Evolutionary conservation across 2,329 filamentous ascomycete genomes (phyloP), one percentile per base, ranked within the genome.

Genomic region (Dothistroma pini): DNA sequence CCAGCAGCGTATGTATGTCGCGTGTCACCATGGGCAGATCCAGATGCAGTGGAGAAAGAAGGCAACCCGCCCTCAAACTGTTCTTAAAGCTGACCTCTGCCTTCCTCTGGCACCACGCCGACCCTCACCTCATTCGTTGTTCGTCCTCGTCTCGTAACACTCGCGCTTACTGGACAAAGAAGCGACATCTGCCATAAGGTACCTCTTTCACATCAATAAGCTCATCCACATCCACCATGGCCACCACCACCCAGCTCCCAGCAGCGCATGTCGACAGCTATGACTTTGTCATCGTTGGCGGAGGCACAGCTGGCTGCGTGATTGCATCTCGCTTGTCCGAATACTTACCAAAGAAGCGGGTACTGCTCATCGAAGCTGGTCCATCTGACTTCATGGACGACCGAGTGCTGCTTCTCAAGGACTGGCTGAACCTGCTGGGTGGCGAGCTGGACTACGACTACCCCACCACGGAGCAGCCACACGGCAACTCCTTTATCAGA

Each of bases 361-460:
- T 93, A 60, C 85, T 96, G 60, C 76, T 96, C 71, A 89, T 96
- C 75, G 92, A 96, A 80, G 92, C 88, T 66, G 92, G 92, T 51
- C 92, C 92, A 58, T 93, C 89, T 74, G 92, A 96, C 76, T 95
- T 88, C 77, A 89, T 89, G 81, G 89, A 96, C 76, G 89, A 95
- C 76, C 86, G 90, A 59, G 92, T 96, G 51, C 83, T 96, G 55
- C 87, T 93, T 70, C 83, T 96, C 68, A 91, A 91, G 72, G 87
- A 96, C 77, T 96, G 92, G 92, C 81, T 96, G 66, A 86, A 83
- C 66, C 81, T 96, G 55, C 85, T 96, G 31, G 92, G 92, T 66
- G 90, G 91, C 72, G 87, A 96, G 72, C 84, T 96, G 63, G 92
- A 96, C 79, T 96, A 93, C 77, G 91, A 96, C 77, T 96, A 96